A percentile compares a stretch with the other conserved stretches of the same genome.
phyloP scores from a whole-genome alignment of 2,329 filamentous ascomycete species.

The Chaetomiaceae sp. region DNA sequence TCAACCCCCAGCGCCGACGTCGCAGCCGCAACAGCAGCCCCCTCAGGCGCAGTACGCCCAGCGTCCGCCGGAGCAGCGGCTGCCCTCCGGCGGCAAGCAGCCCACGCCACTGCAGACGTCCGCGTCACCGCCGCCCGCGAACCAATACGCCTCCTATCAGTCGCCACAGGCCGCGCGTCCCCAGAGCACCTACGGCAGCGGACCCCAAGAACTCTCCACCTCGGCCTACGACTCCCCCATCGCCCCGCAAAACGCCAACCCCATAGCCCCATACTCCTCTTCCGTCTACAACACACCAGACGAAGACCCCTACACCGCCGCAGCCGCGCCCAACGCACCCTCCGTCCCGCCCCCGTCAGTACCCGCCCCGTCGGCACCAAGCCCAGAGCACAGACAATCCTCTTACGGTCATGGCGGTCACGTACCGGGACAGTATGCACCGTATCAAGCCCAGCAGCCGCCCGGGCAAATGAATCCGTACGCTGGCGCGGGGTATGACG shows the following conservation, averaged over 20 bases:
- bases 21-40: constrained; percentile 30
- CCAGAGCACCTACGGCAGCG: constrained; percentile 62
- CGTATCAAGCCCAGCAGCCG: constrained; percentile 27
- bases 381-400: constrained; percentile 25
- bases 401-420: constrained; percentile 39
- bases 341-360: constrained; percentile 26
- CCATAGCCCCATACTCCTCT: constrained; percentile 41
- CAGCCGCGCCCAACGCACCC: constrained; percentile 29
- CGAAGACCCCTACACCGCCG: constrained; percentile 40
- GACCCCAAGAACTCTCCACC: constrained; percentile 71
- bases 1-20: constrained; percentile 26
- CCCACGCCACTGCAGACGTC: constrained; percentile 49
- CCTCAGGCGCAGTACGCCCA: constrained; percentile 48
- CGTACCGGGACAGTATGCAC: constrained; percentile 37
- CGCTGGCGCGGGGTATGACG: neutral
- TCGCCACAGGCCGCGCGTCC: constrained; percentile 49
- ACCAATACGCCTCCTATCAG: constrained; percentile 46
- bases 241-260: constrained; percentile 46
- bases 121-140: constrained; percentile 46
- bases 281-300: constrained; percentile 42
- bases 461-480: neutral
- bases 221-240: constrained; percentile 73
- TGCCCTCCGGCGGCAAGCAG: constrained; percentile 44
- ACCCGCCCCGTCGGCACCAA: constrained; percentile 29
- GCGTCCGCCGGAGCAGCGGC: constrained; percentile 47